Base-by-base conservation (phyloP, 495 filamentous ascomycete genomes). In the Penicillium lividum region DNA sequence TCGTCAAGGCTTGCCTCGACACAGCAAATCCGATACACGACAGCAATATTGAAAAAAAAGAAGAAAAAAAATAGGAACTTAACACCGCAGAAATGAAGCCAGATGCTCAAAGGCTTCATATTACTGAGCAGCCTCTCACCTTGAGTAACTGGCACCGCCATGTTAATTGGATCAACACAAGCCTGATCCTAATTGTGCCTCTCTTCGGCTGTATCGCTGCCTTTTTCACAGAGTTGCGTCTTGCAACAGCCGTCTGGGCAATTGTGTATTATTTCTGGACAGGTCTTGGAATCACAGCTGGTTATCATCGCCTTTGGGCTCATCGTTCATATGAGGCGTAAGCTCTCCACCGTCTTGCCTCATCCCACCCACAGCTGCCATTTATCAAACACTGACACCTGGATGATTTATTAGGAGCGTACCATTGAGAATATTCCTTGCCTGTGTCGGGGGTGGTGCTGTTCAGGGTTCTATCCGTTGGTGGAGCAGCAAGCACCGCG, bases 391-490 rank as follows among this genome's bases (percentile, higher is more conserved):
- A 4, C 25, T 27, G 6, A 29, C 25, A 3, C 30, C 3, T 43
- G 2, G 18, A 18, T 1, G 4, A 28, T 50, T 53, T 77, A 89
- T 85, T 52, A 93, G 90, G 1, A 77, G 80, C 18, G 70, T 89
- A 5, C 91, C 90, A 13, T 79, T 97, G 42, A 86, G 87, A 73
- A 84, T 96, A 65, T 94, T 90, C 78, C 83, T 96, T 54, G 93
- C 93, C 51, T 86, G 85, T 59, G 86, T 87, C 63, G 93, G 93
- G 54, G 90, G 88, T 69, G 93, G 93, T 71, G 90, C 92, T 49
- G 91, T 96, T 27, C 88, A 97, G 68, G 93, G 93, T 54, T 93
- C 89, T 11, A 90, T 96, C 65, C 79, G 92, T 60, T 97, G 93
- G 92, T 97, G 93, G 93, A 86, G 88, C 34, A 84, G 88, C 59